Base-by-base conservation (phyloP, 2,329 filamentous ascomycete species). In the Hypoxylon sp. region DNA sequence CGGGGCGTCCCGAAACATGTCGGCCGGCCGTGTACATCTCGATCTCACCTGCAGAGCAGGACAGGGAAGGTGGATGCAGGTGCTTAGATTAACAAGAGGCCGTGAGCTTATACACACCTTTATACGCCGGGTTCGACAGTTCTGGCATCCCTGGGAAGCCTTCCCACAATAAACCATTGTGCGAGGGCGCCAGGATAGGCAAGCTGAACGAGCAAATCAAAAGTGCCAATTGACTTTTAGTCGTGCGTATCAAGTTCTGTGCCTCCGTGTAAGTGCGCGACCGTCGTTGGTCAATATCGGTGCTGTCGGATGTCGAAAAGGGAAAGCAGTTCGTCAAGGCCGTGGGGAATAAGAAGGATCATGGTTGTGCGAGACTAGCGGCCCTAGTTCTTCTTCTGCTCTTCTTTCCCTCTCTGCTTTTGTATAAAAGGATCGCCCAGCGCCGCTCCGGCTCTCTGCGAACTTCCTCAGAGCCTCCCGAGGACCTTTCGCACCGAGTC, bases 151-250 rank as follows among this genome's bases (percentile, higher is more conserved):
- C 74, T 85, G 81, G 6, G 85, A 87, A 72, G 85, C 85, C 75
- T 87, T 87, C 48, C 85, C 85, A 72, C 85, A 87, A 77, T 86
- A 87, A 50, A 87, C 85, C 85, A 87, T 87, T 74, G 71, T 73
- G 74, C 67, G 70, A 66, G 46, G 55, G 68, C 44, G 67, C 73
- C 73, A 74, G 61, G 46, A 67, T 69, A 67, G 70, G 70, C 65
- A 68, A 74, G 58, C 63, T 67, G 51, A 53, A 68, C 59, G 50
- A 73, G 29, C 74, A 73, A 76, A 74, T 75, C 71, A 70, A 65
- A 72, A 52, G 37, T 21, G 59, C 57, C 15, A 62, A 68, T 68
- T 67, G 64, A 46, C 48, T 48, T 52, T 67, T 68, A 69, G 67
- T 75, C 55, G 69, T 67, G 70, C 62, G 68, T 62, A 67, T 71